A percentile compares a stretch with the other conserved stretches of the same genome.
These are phyloP conservation scores for Rhizopus stolonifer DNA, from an alignment of 371 early-diverging fungal genomes.

Conservation along the genomic window DNA sequence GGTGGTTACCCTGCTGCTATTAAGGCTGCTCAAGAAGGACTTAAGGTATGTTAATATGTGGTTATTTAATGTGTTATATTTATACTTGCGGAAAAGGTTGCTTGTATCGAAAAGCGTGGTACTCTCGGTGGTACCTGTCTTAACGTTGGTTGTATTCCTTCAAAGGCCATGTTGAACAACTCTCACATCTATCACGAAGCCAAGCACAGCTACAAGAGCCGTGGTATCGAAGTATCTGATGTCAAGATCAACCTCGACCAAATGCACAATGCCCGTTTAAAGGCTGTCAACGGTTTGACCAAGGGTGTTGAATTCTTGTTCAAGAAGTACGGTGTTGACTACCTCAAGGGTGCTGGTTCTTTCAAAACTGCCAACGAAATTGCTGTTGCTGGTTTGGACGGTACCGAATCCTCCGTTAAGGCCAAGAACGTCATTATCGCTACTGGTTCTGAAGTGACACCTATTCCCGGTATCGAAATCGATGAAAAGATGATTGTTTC, in stretches of 20 bases:
- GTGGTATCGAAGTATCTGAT: constrained; percentile 91
- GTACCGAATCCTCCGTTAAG: constrained; percentile 65
- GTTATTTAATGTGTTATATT: not conserved
- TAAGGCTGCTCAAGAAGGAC: constrained; percentile 96
- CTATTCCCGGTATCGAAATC: constrained; percentile 91
- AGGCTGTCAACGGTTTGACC: constrained; percentile 86
- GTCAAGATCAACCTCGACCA: constrained; percentile 83
- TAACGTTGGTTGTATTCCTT: constrained; percentile 99
- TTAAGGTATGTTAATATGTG: constrained; percentile 87
- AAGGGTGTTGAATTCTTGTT: constrained; percentile 93
- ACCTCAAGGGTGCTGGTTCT: constrained; percentile 90
- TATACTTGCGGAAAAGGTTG: constrained; percentile 65
- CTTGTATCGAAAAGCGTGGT: constrained; percentile 96
- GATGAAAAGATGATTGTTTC: constrained; percentile 96
- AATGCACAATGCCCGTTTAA: constrained; percentile 93
- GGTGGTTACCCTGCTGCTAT: constrained; percentile 99
- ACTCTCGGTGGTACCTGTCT: constrained; percentile 97
- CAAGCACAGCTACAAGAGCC: constrained; percentile 85
- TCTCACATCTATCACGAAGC: constrained; percentile 95
- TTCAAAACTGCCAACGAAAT: constrained; percentile 80
- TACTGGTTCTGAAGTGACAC: constrained; percentile 94
- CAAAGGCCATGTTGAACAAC: constrained; percentile 97
- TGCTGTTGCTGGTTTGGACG: constrained; percentile 80
- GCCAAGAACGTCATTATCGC: constrained; percentile 97
- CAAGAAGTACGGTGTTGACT: constrained; percentile 96